Conservation (phyloP, 768 basidiomycete genomes). For the Albatrellus ellisii region DNA sequence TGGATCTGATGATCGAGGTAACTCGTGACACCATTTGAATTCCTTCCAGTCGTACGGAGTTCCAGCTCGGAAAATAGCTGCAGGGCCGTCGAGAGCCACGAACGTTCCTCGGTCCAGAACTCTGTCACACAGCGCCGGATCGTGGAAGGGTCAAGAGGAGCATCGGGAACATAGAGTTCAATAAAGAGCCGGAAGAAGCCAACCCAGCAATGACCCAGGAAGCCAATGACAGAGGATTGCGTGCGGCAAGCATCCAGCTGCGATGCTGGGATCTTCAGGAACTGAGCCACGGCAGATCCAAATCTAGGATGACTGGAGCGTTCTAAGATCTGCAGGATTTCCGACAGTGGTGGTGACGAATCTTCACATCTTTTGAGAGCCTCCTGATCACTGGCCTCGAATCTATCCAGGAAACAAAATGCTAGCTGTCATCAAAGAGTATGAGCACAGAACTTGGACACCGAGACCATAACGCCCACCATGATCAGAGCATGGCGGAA, state of each 20-base stretch:
- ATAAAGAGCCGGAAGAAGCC: slow-evolving; percentile 45
- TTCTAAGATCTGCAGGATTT: slow-evolving; percentile 3
- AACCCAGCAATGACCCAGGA: slow-evolving; percentile 42
- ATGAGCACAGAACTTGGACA: not conserved
- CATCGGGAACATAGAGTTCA: slow-evolving; percentile 67
- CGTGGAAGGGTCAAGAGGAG: slow-evolving; percentile 78
- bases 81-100: slow-evolving; percentile 33
- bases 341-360: no score
- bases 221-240: not conserved
- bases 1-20: slow-evolving; percentile 29
- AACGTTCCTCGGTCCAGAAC: slow-evolving; percentile 31
- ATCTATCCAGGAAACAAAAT: slow-evolving; percentile 8
- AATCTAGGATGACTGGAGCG: slow-evolving; percentile 7
- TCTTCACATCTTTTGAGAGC: no score
- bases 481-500: not conserved
- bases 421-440: not conserved
- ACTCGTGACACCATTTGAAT: slow-evolving; percentile 31
- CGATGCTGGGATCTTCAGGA: slow-evolving; percentile 1
- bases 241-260: slow-evolving; percentile 1
- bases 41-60: slow-evolving; percentile 39
- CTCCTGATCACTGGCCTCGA: slow-evolving; percentile 6
- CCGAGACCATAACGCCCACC: not conserved
- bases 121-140: slow-evolving; percentile 34
- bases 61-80: slow-evolving; percentile 45
- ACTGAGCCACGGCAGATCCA: not conserved